Evolutionary conservation across 148 eudicot species (phyloP).

Genomic region (Chenopodium suecicum): DNA sequence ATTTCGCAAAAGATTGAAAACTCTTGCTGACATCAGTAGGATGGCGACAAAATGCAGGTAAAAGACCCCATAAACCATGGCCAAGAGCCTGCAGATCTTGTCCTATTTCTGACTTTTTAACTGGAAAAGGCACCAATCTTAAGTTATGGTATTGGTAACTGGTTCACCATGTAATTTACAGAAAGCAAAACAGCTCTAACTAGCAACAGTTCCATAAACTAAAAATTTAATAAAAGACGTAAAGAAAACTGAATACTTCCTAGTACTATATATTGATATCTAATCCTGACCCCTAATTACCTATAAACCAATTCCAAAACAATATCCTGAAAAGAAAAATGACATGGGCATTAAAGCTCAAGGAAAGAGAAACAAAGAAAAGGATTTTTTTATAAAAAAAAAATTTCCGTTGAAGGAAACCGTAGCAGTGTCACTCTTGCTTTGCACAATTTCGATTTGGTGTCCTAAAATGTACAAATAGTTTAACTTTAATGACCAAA

Average conservation of each 20-base stretch:
- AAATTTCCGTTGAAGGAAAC: background rate
- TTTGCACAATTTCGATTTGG: background rate
- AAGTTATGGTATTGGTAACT: conserved; percentile 32
- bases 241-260: background rate
- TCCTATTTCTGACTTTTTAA: conserved; percentile 55
- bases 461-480: background rate
- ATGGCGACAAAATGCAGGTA: conserved; percentile 82
- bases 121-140: conserved; percentile 47
- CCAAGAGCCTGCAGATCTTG: conserved; percentile 72
- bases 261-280: background rate
- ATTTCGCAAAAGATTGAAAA: conserved; percentile 48
- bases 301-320: background rate
- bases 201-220: background rate
- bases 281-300: background rate
- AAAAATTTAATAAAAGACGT: background rate
- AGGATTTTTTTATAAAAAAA: background rate
- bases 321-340: background rate
- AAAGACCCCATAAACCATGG: conserved; percentile 64
- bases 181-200: conserved; percentile 15
- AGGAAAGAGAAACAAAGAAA: background rate
- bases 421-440: background rate
- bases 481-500: background rate
- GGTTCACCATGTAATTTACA: conserved; percentile 15
- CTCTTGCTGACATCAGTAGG: conserved; percentile 61
- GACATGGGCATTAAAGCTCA: background rate